A percentile compares a stretch with the other conserved stretches of the same genome.
Conservation (phyloP, 148 eudicot genomes). For the Amaranthus palmeri region DNA sequence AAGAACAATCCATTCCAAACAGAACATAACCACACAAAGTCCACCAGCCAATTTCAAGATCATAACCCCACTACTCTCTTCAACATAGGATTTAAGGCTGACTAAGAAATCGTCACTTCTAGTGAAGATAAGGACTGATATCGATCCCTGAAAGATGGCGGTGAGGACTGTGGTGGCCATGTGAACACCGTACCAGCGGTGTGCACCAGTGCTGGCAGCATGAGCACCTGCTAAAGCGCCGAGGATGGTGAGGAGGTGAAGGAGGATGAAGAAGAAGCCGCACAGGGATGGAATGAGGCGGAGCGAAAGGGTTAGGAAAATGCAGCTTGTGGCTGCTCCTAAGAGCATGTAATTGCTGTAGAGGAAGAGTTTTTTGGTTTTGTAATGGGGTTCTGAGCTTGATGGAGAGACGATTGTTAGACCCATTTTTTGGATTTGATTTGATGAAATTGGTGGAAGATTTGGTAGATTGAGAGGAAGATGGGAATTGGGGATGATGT, state of each 20-base stretch:
- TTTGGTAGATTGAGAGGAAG: background rate
- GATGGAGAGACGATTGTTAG: constrained; percentile 18
- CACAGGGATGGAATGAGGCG: constrained; percentile 51
- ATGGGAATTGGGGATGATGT: background rate
- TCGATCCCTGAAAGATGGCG: constrained; percentile 59
- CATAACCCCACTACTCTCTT: constrained; percentile 41
- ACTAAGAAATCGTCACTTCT: constrained; percentile 35
- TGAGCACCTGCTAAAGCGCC: constrained; percentile 53
- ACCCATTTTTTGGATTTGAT: constrained; percentile 20
- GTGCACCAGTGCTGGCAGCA: constrained; percentile 32
- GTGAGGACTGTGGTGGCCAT: constrained; percentile 56
- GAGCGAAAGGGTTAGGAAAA: constrained; percentile 60
- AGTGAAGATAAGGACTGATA: constrained; percentile 47
- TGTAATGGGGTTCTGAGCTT: constrained; percentile 34
- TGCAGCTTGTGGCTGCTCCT: constrained; percentile 56
- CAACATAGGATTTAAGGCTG: constrained; percentile 45
- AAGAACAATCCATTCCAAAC: constrained; percentile 47
- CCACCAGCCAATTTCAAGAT: constrained; percentile 49
- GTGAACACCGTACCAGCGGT: constrained; percentile 49
- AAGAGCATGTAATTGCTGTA: constrained; percentile 50
- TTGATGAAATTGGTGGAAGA: background rate
- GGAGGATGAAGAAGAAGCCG: constrained; percentile 54
- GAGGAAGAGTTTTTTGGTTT: constrained; percentile 42
- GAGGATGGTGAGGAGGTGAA: constrained; percentile 50
- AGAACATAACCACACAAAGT: constrained; percentile 36